phyloP scores from a whole-genome alignment of 805 yeast genomes.

The Starmerella potacharoeniae region DNA sequence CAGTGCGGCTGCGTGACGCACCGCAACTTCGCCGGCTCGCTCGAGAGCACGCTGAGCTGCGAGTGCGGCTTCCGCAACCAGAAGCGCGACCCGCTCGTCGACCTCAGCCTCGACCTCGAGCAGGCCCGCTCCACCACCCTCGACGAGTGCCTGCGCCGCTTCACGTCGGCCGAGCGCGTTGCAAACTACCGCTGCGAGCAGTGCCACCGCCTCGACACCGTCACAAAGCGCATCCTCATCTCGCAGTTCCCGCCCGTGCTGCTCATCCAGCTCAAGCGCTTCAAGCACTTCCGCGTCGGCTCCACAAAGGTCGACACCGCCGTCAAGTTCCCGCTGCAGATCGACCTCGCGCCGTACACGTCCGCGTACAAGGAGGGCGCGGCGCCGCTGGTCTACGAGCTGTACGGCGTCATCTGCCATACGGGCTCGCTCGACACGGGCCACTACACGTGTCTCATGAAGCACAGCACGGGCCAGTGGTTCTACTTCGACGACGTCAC shows the following conservation, averaged over 20 bases:
- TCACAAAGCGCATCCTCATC: conserved; percentile 60
- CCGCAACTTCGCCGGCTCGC: conserved; percentile 67
- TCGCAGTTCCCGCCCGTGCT: conserved; percentile 64
- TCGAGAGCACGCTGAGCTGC: conserved; percentile 72
- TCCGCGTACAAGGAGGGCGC: conserved; percentile 3
- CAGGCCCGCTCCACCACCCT: conserved; percentile 30
- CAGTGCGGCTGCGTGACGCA: conserved; percentile 76
- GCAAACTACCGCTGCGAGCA: conserved; percentile 63
- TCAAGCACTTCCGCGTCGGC: conserved; percentile 41
- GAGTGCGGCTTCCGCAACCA: conserved; percentile 44
- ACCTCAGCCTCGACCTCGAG: conserved; percentile 64
- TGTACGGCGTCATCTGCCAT: conserved; percentile 80
- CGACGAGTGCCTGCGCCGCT: conserved; percentile 58
- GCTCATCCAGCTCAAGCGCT: conserved; percentile 68
- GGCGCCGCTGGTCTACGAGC: conserved; percentile 47
- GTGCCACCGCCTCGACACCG: conserved; percentile 53
- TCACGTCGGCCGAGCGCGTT: conserved; percentile 65
- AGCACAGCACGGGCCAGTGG: conserved; percentile 44
- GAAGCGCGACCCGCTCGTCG: conserved; percentile 82
- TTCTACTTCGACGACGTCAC: conserved; percentile 82
- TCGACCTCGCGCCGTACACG: conserved; percentile 58
- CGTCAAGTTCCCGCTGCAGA: conserved; percentile 57
- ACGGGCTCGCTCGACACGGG: conserved; percentile 93
- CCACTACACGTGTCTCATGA: conserved; percentile 75
- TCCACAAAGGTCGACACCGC: conserved; percentile 62